Percentiles rank a stretch among this genome's conserved stretches.
phyloP scores from a whole-genome alignment of 2,329 filamentous ascomycete genomes.

The Coniochaeta sp. region DNA sequence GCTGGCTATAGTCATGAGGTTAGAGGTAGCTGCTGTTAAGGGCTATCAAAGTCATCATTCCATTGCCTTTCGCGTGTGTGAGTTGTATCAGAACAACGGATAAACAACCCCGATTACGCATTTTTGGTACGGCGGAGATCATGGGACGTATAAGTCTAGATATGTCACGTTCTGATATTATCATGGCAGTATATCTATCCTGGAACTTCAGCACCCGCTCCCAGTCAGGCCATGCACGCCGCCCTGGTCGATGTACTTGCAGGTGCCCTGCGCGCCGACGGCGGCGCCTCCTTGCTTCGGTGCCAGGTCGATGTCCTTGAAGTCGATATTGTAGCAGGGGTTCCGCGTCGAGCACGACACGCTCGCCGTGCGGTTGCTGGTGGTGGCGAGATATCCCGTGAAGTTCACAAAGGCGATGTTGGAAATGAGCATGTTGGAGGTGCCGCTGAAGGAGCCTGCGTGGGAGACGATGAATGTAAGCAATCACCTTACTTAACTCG shows the following conservation, averaged over 20 bases:
- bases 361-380: conserved; percentile 24
- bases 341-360: conserved; percentile 39
- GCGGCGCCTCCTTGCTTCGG: conserved; percentile 8
- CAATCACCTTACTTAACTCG: neutral
- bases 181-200: neutral
- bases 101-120: too few relatives aligned
- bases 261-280: conserved; percentile 18
- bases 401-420: conserved; percentile 44
- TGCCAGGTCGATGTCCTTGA: conserved; percentile 17
- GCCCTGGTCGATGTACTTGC: conserved; percentile 16
- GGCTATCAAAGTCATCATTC: neutral
- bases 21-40: neutral
- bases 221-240: conserved; percentile 21
- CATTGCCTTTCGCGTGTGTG: neutral
- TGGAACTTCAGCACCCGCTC: conserved; percentile 13
- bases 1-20: neutral
- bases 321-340: conserved; percentile 42
- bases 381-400: conserved; percentile 33
- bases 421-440: conserved; percentile 40
- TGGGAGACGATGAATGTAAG: too few relatives aligned
- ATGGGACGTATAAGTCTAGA: neutral
- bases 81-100: too few relatives aligned
- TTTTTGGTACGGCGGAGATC: too few relatives aligned
- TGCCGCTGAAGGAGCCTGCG: conserved; percentile 32
- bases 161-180: neutral